Evolutionary conservation across 73 alveolate genomes (phyloP), one percentile per base, ranked within the genome.

Genomic region (Paramecium pentaurelia): DNA sequence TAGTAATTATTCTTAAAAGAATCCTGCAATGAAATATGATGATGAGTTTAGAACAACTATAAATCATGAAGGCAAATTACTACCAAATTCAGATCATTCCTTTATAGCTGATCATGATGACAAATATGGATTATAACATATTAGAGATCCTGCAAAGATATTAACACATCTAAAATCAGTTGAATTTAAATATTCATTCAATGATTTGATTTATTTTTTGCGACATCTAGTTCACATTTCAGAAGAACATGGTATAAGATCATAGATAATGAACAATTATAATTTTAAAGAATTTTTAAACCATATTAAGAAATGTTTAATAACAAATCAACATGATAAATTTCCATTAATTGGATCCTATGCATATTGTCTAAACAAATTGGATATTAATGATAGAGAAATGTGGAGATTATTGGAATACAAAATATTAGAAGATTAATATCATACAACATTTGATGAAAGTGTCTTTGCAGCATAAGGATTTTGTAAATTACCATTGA

Each of bases 381-480:
- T 89, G 37, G 94, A 73, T 4, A 85, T 89, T 3, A 71, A 89
- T 47, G 94, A 89, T 49, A 70, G 37, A 34, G 77, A 40, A 28
- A 28, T 89, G 51, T 89, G 94, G 94, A 60, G 75, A 89, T 89
- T 89, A 32, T 2, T 89, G 45, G 94, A 89, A 71, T 30, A 89
- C 28, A 89, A 89, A 44, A 58, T 89, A 14, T 34, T 45, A 45
- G 94, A 89, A 42, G 94, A 89, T 89, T 36, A 89, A 44, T 89
- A 83, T 77, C 75, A 89, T 51, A 89, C 94, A 40, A 89, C 42
- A 9, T 89, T 89, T 60, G 84, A 70, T 34, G 94, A 89, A 25
- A 89, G 94, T 89, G 86, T 89, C 38, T 70, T 36, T 89, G 94
- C 94, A 8, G 60, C 75, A 3, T 60, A 89, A 71, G 94, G 94